These are phyloP conservation scores for Xylaria hypoxylon DNA, from an alignment of 2,329 filamentous ascomycete species.

Conservation along the genomic window DNA sequence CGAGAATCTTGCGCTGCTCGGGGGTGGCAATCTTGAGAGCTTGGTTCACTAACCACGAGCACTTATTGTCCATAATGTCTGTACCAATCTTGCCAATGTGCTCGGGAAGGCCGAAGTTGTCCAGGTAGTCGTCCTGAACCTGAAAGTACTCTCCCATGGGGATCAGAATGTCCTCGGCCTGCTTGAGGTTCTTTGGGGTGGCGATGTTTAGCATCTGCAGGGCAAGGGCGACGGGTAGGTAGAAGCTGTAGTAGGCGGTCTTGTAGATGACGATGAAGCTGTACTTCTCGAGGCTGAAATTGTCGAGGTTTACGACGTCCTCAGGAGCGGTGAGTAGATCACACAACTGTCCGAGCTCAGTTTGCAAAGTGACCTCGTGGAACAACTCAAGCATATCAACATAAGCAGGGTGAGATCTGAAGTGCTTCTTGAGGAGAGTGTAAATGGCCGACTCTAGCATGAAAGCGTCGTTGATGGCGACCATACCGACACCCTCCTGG, in stretches of 20 bases:
- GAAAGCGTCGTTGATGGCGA: constrained; percentile 98
- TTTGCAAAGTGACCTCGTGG: constrained; percentile 94
- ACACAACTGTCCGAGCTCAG: constrained; percentile 93
- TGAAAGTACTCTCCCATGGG: constrained; percentile 99
- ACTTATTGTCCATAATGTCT: constrained; percentile 99
- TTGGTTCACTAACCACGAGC: constrained; percentile 97
- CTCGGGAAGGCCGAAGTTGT: constrained; percentile 93
- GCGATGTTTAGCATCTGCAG: constrained; percentile 87
- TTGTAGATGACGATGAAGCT: constrained; percentile 99
- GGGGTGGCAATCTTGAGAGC: constrained; percentile 82
- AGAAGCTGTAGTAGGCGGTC: constrained; percentile 99
- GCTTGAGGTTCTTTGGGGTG: constrained; percentile 87
- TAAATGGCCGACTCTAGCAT: constrained; percentile 94
- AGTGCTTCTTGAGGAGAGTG: constrained; percentile 91
- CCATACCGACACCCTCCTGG: constrained; percentile 87
- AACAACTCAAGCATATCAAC: constrained; percentile 94
- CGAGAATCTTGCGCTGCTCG: constrained; percentile 87
- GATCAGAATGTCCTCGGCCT: constrained; percentile 91
- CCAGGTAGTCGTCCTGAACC: constrained; percentile 97
- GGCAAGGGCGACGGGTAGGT: constrained; percentile 93
- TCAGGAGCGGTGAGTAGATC: constrained; percentile 96
- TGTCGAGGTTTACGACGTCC: constrained; percentile 90
- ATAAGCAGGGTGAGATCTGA: constrained; percentile 87
- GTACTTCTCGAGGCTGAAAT: constrained; percentile 96
- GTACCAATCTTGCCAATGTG: constrained; percentile 98